Percentiles rank a stretch among this genome's conserved stretches.
Evolutionary conservation across 1,139 yeast genomes (phyloP).

Genomic region (Kurtzmaniella quercitrusa): DNA sequence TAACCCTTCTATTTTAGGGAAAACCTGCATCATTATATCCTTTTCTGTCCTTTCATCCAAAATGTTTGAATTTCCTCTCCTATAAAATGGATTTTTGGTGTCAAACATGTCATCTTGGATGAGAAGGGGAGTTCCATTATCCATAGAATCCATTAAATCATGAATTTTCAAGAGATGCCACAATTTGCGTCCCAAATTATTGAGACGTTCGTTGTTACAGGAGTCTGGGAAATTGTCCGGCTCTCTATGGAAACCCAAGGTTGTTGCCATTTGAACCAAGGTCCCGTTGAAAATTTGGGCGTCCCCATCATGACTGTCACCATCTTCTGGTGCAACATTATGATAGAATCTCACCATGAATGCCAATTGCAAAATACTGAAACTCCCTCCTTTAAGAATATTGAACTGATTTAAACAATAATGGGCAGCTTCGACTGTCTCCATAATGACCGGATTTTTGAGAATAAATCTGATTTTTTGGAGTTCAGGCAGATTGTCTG

Average conservation of each 20-base stretch:
- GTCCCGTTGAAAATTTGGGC: slow-evolving; percentile 33
- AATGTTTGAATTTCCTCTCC: slow-evolving; percentile 29
- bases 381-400: slow-evolving; percentile 32
- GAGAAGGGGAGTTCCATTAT: slow-evolving; percentile 37
- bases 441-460: slow-evolving; percentile 28
- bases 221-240: slow-evolving; percentile 25
- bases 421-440: slow-evolving; percentile 33
- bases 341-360: slow-evolving; percentile 36
- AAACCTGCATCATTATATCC: slow-evolving; percentile 11
- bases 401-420: slow-evolving; percentile 37
- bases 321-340: slow-evolving; percentile 47
- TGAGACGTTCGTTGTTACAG: slow-evolving; percentile 19
- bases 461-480: slow-evolving; percentile 24
- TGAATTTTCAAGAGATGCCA: slow-evolving; percentile 31
- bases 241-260: slow-evolving; percentile 45
- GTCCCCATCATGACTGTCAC: slow-evolving; percentile 47
- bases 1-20: slow-evolving; percentile 14
- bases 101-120: slow-evolving; percentile 29
- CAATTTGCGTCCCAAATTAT: slow-evolving; percentile 31
- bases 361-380: slow-evolving; percentile 49
- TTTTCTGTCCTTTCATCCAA: slow-evolving; percentile 24
- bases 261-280: slow-evolving; percentile 36
- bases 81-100: slow-evolving; percentile 28
- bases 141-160: slow-evolving; percentile 34
- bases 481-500: slow-evolving; percentile 20